Percentiles rank a stretch among this genome's conserved stretches.
These are phyloP conservation scores for Aphanocladium album DNA, from an alignment of 2,329 filamentous ascomycete species.

Conservation along the genomic window DNA sequence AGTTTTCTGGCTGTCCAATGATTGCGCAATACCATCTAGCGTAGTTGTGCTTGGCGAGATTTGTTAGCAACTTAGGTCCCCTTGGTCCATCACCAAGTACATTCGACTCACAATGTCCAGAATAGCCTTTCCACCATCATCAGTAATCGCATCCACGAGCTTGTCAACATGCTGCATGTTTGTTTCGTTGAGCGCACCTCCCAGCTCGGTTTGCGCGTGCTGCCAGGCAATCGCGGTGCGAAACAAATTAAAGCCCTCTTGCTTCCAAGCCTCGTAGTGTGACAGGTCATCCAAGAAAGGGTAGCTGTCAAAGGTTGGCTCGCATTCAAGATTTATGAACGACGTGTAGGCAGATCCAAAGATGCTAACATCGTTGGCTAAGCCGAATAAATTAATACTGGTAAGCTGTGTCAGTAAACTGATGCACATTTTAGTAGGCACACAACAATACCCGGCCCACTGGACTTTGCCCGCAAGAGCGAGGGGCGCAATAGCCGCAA, in stretches of 20 bases:
- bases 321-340: background rate
- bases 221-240: background rate
- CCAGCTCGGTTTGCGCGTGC: background rate
- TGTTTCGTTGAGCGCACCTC: background rate
- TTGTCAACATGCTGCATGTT: background rate
- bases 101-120: background rate
- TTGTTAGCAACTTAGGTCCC: background rate
- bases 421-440: background rate
- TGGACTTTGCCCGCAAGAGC: background rate
- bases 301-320: background rate
- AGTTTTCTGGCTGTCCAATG: background rate
- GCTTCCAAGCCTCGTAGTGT: background rate
- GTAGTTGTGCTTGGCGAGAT: background rate
- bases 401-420: background rate
- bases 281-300: background rate
- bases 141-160: background rate
- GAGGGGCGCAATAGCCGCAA: background rate
- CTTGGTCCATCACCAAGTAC: background rate
- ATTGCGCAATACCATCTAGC: background rate
- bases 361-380: background rate
- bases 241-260: background rate
- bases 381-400: background rate
- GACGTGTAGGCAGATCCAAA: background rate
- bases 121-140: background rate
- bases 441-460: background rate